phyloP scores from a whole-genome alignment of 2,329 filamentous ascomycete species.

The Alternaria arbusti region DNA sequence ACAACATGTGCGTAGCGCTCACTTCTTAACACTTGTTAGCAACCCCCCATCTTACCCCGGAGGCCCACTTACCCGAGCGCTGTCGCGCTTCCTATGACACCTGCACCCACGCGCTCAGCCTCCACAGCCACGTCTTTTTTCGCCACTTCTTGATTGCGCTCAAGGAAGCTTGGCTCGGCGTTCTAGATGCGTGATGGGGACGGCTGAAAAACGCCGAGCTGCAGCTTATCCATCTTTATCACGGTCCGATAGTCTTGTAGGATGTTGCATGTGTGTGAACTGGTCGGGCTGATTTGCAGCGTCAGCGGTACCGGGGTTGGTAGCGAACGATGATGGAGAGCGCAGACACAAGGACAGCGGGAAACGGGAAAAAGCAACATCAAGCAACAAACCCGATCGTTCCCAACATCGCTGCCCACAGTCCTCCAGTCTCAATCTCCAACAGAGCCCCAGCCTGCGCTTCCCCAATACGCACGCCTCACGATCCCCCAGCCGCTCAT shows the following conservation, averaged over 20 bases:
- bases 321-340: neutral
- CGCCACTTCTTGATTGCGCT: neutral
- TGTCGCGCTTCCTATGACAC: conserved; percentile 14
- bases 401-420: neutral
- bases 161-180: neutral
- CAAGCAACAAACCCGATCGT: neutral
- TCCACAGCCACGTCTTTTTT: conserved; percentile 20
- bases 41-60: neutral
- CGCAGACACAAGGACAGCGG: neutral
- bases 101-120: conserved; percentile 13
- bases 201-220: neutral
- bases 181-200: neutral
- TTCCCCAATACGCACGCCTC: neutral
- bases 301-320: neutral
- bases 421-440: neutral
- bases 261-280: neutral
- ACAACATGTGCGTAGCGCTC: neutral
- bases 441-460: neutral
- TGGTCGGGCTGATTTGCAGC: neutral
- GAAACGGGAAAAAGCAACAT: neutral
- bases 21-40: neutral
- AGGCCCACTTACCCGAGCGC: neutral
- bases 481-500: neutral
- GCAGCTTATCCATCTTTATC: neutral
- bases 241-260: neutral